These are phyloP conservation scores for Apiospora aurea DNA, from an alignment of 2,329 filamentous ascomycete genomes.

Conservation along the genomic window DNA sequence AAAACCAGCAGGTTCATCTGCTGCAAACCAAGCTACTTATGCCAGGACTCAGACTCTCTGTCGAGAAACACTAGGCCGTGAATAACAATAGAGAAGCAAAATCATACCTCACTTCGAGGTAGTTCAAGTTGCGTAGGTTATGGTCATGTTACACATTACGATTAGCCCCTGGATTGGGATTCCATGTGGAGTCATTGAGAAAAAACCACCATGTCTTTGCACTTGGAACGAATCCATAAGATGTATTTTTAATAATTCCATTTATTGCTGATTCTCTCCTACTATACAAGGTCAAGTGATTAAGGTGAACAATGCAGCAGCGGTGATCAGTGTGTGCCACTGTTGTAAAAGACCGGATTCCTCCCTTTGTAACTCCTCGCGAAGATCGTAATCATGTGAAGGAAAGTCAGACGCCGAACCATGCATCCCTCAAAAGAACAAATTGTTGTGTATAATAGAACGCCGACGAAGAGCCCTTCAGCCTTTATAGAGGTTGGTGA, in stretches of 20 bases:
- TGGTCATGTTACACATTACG: too few species aligned
- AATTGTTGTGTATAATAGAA: background rate
- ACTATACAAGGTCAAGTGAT: background rate
- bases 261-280: background rate
- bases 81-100: too few species aligned
- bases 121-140: too few species aligned
- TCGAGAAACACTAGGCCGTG: too few species aligned
- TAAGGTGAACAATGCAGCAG: background rate
- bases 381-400: background rate
- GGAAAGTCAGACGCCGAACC: background rate
- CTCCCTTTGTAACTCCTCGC: background rate
- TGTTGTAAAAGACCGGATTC: background rate
- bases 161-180: too few species aligned
- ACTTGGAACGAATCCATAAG: too few species aligned
- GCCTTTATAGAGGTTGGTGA: background rate
- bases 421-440: background rate
- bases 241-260: background rate
- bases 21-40: too few species aligned
- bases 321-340: background rate
- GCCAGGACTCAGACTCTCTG: too few species aligned
- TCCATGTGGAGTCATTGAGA: background rate
- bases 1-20: too few species aligned
- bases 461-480: background rate
- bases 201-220: background rate
- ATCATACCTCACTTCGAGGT: too few species aligned